Evolutionary conservation across 805 yeast genomes (phyloP).

Genomic region (Scheffersomyces ergatensis): DNA sequence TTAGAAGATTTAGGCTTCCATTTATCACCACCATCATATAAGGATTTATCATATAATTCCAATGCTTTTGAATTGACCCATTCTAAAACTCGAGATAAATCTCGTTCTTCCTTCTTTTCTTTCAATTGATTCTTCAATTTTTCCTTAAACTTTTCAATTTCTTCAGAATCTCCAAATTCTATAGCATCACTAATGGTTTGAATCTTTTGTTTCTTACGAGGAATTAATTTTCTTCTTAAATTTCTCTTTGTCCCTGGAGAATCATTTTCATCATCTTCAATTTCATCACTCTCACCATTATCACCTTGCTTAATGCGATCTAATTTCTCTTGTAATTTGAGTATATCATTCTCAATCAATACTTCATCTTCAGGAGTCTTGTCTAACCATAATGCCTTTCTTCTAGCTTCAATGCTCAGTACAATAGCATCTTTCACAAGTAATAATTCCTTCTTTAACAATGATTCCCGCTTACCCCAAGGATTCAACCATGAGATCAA

Average conservation of each 20-base stretch:
- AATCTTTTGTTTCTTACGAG: constrained; percentile 34
- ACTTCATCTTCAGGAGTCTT: constrained; percentile 30
- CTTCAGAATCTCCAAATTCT: constrained; percentile 24
- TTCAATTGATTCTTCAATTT: constrained; percentile 28
- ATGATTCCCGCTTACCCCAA: constrained; percentile 72
- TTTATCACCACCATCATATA: constrained; percentile 55
- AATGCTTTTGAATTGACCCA: constrained; percentile 64
- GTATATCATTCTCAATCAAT: constrained; percentile 37
- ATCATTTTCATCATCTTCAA: constrained; percentile 31
- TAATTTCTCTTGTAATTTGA: constrained; percentile 24
- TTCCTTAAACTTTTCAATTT: constrained; percentile 18
- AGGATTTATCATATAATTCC: constrained; percentile 48
- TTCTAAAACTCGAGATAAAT: constrained; percentile 45
- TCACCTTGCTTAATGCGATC: constrained; percentile 12
- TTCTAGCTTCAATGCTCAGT: constrained; percentile 57
- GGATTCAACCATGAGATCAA: constrained; percentile 68
- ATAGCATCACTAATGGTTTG: constrained; percentile 27
- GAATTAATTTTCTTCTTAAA: constrained; percentile 27
- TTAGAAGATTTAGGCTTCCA: constrained; percentile 16
- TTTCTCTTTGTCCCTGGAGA: constrained; percentile 21
- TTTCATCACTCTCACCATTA: constrained; percentile 9
- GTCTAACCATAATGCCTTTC: constrained; percentile 49
- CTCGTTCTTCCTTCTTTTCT: constrained; percentile 36
- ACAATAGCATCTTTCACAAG: constrained; percentile 51
- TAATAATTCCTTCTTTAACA: constrained; percentile 59